phyloP scores from a whole-genome alignment of 2,329 filamentous ascomycete species.

The Rasamsonia emersonii region DNA sequence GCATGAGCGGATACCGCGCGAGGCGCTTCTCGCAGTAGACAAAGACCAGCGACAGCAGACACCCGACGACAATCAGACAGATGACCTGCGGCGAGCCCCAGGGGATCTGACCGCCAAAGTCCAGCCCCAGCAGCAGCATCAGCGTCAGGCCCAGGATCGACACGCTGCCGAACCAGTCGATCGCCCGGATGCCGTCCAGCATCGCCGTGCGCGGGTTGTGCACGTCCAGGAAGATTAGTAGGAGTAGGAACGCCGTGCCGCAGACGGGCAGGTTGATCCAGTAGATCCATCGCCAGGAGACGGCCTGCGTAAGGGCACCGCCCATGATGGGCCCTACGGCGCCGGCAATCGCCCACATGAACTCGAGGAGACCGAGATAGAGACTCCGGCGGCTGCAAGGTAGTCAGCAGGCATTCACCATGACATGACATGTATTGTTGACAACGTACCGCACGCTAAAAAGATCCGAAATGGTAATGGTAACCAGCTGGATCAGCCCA shows the following conservation, averaged over 20 bases:
- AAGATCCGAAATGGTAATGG: constrained; percentile 48
- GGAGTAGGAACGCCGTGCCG: constrained; percentile 40
- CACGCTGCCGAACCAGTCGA: constrained; percentile 48
- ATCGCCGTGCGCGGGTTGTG: constrained; percentile 47
- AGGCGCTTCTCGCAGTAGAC: constrained; percentile 55
- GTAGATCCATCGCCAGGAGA: constrained; percentile 47
- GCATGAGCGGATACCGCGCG: constrained; percentile 61
- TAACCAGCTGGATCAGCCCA: constrained; percentile 44
- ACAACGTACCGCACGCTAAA: constrained; percentile 39
- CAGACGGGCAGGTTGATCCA: constrained; percentile 49
- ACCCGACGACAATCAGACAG: constrained; percentile 45
- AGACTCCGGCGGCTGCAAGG: constrained; percentile 35
- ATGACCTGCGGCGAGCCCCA: constrained; percentile 50
- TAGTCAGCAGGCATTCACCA: constrained; percentile 2
- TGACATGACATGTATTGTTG: background rate
- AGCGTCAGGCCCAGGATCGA: constrained; percentile 44
- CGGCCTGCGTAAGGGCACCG: constrained; percentile 27
- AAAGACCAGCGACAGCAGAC: constrained; percentile 43
- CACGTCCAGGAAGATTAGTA: constrained; percentile 46
- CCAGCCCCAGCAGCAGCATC: constrained; percentile 45
- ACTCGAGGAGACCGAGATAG: constrained; percentile 43
- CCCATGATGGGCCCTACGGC: constrained; percentile 24
- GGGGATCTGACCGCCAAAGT: constrained; percentile 45
- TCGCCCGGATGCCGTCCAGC: constrained; percentile 40
- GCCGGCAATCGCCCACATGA: constrained; percentile 48